phyloP scores from a whole-genome alignment of 257 asterid genomes.

The Lithospermum erythrorhizon region DNA sequence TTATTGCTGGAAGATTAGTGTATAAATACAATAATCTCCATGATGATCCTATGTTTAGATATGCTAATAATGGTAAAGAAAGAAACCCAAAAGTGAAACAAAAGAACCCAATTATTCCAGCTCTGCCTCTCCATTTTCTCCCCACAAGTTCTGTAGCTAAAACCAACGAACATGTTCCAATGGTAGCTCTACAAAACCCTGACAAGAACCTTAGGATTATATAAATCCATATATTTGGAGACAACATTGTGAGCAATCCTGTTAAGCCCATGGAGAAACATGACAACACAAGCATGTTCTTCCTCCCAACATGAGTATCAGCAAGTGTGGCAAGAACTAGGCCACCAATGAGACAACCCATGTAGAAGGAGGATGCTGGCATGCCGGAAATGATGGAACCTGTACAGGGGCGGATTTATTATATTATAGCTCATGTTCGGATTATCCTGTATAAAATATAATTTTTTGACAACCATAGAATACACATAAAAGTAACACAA shows the following conservation, averaged over 20 bases:
- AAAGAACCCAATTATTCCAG: conserved; percentile 45
- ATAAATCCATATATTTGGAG: conserved; percentile 42
- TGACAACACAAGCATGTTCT: conserved; percentile 33
- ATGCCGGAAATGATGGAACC: conserved; percentile 43
- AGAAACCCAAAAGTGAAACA: conserved; percentile 60
- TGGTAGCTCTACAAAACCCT: conserved; percentile 43
- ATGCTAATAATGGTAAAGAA: conserved; percentile 41
- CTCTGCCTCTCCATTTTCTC: conserved; percentile 41
- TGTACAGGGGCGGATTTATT: background rate
- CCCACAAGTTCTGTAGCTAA: conserved; percentile 57
- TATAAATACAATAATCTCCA: conserved; percentile 55
- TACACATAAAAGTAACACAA: too few relatives aligned
- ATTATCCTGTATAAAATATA: too few relatives aligned
- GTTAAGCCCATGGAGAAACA: conserved; percentile 43
- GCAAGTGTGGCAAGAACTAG: conserved; percentile 48
- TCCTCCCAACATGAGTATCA: conserved; percentile 54
- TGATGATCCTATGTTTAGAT: conserved; percentile 20
- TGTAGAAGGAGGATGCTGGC: conserved; percentile 51
- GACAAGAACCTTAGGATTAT: conserved; percentile 25
- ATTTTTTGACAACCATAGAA: too few relatives aligned
- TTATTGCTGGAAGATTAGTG: conserved; percentile 34
- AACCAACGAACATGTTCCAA: conserved; percentile 53
- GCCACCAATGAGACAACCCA: conserved; percentile 58
- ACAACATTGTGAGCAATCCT: conserved; percentile 29
- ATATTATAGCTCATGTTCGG: too few relatives aligned